phyloP scores from a whole-genome alignment of 805 yeast genomes.

The Yamadazyma olivae region DNA sequence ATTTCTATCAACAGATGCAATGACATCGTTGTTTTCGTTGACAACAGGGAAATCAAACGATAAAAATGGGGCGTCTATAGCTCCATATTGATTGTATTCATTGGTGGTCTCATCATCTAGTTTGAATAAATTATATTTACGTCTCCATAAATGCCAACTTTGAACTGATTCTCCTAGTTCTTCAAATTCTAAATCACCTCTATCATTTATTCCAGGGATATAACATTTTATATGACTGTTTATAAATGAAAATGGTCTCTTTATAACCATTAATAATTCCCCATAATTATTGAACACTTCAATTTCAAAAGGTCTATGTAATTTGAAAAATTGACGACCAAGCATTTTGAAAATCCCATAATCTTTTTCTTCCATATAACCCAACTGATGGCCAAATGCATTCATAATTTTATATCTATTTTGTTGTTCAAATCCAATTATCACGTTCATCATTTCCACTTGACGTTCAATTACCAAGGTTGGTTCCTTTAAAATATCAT shows the following conservation, averaged over 20 bases:
- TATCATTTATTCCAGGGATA: conserved; percentile 49
- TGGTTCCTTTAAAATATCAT: conserved; percentile 68
- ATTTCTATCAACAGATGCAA: conserved; percentile 83
- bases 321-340: conserved; percentile 77
- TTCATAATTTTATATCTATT: conserved; percentile 75
- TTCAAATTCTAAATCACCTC: conserved; percentile 38
- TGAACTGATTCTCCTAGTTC: conserved; percentile 84
- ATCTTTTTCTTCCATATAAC: conserved; percentile 81
- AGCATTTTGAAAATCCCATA: conserved; percentile 63
- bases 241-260: conserved; percentile 82
- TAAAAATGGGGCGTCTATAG: conserved; percentile 81
- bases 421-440: conserved; percentile 89
- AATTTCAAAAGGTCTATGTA: conserved; percentile 83
- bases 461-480: conserved; percentile 84
- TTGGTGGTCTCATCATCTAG: conserved; percentile 38
- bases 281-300: conserved; percentile 68
- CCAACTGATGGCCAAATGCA: conserved; percentile 69
- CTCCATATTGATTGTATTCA: conserved; percentile 75
- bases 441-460: conserved; percentile 81
- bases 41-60: conserved; percentile 81
- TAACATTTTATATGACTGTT: conserved; percentile 82
- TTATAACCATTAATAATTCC: conserved; percentile 58
- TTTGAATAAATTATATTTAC: conserved; percentile 78
- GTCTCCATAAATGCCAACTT: conserved; percentile 93
- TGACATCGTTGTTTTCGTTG: conserved; percentile 53